Evolutionary conservation across 2,329 filamentous ascomycete species (phyloP).

Genomic region (Colletotrichum sojae): DNA sequence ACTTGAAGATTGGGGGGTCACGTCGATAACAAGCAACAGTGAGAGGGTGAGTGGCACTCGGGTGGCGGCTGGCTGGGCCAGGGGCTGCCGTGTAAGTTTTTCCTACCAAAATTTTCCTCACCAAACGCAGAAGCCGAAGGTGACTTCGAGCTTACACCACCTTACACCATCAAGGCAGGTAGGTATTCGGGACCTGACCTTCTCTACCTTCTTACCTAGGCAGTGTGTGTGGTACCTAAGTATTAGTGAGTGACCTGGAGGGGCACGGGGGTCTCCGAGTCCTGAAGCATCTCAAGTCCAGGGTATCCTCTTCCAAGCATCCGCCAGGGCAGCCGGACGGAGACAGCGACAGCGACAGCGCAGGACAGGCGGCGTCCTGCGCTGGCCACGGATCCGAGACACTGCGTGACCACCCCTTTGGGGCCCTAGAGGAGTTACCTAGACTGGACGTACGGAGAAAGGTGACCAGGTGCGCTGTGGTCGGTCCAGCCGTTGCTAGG

Average conservation of each 20-base stretch:
- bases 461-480: background rate
- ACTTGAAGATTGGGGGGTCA: conserved; percentile 17
- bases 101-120: too few relatives aligned
- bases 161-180: too few relatives aligned
- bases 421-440: background rate
- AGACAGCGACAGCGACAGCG: conserved; percentile 23
- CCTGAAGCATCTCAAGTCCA: background rate
- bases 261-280: background rate
- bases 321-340: background rate
- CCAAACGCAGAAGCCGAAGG: background rate
- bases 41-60: background rate
- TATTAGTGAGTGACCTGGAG: too few relatives aligned
- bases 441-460: background rate
- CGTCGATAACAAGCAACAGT: conserved; percentile 7
- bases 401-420: conserved; percentile 37
- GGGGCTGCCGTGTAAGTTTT: too few relatives aligned
- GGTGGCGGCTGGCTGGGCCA: conserved; percentile 9
- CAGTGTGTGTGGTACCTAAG: too few relatives aligned
- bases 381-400: conserved; percentile 41
- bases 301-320: too few relatives aligned
- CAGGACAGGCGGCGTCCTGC: conserved; percentile 31
- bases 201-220: too few relatives aligned
- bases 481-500: background rate
- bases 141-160: background rate
- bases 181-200: too few relatives aligned